A percentile compares a stretch with the other conserved stretches of the same genome.
phyloP scores from a whole-genome alignment of 495 filamentous ascomycete genomes.

The Pyronema omphalodes region DNA sequence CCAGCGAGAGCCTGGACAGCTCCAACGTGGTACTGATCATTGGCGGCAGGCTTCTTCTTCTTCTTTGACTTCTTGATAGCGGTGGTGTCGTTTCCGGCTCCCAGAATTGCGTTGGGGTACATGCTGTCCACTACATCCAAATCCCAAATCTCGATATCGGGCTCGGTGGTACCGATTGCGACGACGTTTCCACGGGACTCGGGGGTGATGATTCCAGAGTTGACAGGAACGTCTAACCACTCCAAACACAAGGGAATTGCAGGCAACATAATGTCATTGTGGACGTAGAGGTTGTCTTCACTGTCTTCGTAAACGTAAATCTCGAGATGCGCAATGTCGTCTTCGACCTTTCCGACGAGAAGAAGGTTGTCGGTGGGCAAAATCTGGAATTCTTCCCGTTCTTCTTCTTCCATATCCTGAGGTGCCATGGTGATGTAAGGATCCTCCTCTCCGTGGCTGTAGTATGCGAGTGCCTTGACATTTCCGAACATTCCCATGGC shows the following conservation, averaged over 20 bases:
- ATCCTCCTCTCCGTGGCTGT: constrained; percentile 80
- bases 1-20: constrained; percentile 76
- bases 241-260: constrained; percentile 89
- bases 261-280: constrained; percentile 98
- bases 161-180: constrained; percentile 90
- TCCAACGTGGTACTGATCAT: constrained; percentile 86
- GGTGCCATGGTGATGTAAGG: constrained; percentile 84
- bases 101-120: constrained; percentile 93
- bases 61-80: constrained; percentile 53
- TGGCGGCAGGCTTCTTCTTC: constrained; percentile 65
- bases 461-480: constrained; percentile 77
- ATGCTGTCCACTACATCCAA: constrained; percentile 88
- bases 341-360: constrained; percentile 80
- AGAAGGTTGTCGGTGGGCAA: constrained; percentile 81
- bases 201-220: constrained; percentile 32
- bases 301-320: constrained; percentile 93
- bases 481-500: constrained; percentile 87
- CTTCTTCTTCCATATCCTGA: constrained; percentile 43
- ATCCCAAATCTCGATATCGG: constrained; percentile 98
- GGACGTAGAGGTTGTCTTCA: constrained; percentile 80
- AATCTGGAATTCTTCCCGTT: constrained; percentile 87
- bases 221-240: constrained; percentile 81
- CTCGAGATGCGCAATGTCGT: constrained; percentile 90
- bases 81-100: constrained; percentile 48
- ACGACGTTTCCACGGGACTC: constrained; percentile 64